Percentiles rank a stretch among this genome's conserved stretches.
These are phyloP conservation scores for Candida frijolesensis DNA, from an alignment of 1,139 yeast genomes.

Conservation along the genomic window DNA sequence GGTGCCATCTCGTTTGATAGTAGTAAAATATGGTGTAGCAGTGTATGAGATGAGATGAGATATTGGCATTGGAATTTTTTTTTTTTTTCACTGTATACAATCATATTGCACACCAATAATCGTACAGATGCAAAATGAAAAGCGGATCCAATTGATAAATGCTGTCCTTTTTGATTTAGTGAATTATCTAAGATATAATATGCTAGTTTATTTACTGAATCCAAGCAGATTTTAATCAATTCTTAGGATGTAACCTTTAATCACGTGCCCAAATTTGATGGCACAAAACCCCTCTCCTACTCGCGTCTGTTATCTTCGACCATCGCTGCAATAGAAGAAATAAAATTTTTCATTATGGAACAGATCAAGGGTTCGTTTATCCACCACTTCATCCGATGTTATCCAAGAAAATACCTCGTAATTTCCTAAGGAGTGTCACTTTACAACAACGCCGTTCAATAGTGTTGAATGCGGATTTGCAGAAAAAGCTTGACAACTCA, in stretches of 20 bases:
- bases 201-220: too few species aligned
- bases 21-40: background rate
- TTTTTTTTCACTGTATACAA: background rate
- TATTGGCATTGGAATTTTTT: background rate
- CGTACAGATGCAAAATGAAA: background rate
- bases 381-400: slow-evolving; percentile 3
- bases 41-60: slow-evolving; percentile 6
- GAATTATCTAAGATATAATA: too few species aligned
- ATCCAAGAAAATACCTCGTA: background rate
- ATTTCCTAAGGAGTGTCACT: background rate
- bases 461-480: slow-evolving; percentile 41
- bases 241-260: too few species aligned
- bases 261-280: background rate
- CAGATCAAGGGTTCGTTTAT: background rate
- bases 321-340: background rate
- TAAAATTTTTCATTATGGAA: background rate
- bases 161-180: too few species aligned
- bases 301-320: too few species aligned
- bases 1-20: slow-evolving; percentile 8
- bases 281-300: background rate
- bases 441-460: slow-evolving; percentile 22
- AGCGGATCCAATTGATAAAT: too few species aligned
- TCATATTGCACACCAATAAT: background rate
- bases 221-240: too few species aligned
- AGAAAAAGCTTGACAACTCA: slow-evolving; percentile 28